Evolutionary conservation across 768 basidiomycete species (phyloP).

Genomic region (Boletus subparvulus): DNA sequence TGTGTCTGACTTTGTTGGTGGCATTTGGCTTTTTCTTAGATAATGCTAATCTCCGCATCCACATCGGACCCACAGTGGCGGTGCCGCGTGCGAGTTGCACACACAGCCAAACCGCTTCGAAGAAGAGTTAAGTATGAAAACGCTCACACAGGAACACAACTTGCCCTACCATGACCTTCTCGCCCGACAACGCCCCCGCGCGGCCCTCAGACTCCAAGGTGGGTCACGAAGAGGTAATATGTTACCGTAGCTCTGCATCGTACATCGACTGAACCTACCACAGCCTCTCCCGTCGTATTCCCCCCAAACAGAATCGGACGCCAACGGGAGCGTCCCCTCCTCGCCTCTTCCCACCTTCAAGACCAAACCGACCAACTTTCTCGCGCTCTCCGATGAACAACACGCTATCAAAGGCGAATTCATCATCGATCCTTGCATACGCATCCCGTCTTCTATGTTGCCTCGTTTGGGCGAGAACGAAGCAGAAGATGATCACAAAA

Average conservation of each 20-base stretch:
- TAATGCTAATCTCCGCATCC: too few species aligned
- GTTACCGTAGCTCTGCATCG: too few species aligned
- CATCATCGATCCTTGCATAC: constrained; percentile 44
- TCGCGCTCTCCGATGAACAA: constrained; percentile 11
- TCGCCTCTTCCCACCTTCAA: constrained; percentile 14
- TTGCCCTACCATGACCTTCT: constrained; percentile 5
- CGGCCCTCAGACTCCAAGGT: too few species aligned
- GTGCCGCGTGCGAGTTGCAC: background rate
- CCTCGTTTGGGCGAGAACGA: constrained; percentile 37
- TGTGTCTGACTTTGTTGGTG: too few species aligned
- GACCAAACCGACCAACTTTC: constrained; percentile 29
- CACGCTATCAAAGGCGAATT: constrained; percentile 31
- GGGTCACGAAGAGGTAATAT: too few species aligned
- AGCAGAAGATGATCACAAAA: constrained; percentile 39
- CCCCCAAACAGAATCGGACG: background rate
- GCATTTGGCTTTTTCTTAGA: too few species aligned
- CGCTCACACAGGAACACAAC: background rate
- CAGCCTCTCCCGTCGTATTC: constrained; percentile 30
- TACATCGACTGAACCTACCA: background rate
- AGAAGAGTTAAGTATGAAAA: too few species aligned
- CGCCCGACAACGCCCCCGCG: background rate
- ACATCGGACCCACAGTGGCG: background rate
- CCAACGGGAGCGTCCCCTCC: too few species aligned
- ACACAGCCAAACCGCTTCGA: too few species aligned
- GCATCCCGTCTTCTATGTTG: constrained; percentile 39